Base-by-base conservation (phyloP, 225 moss, liverwort and hornwort species). In the Polytrichum commune region DNA sequence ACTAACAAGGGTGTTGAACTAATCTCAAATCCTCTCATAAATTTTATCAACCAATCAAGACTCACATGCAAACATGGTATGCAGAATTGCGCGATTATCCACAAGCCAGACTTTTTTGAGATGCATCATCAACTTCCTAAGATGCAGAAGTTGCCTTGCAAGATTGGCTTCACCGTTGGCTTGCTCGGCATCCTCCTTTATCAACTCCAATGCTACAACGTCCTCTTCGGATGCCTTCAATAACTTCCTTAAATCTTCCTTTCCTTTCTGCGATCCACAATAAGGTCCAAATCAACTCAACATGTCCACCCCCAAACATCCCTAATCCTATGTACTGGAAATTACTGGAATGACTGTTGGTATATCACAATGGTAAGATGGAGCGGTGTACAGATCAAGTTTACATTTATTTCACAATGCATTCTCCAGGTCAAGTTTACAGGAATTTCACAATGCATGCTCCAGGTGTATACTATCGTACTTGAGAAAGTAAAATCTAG, bases 141-240 rank as follows among this genome's bases (percentile, higher is more conserved):
- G 35, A 65, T 30, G 65, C 5, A 65, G 69, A 5, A 56, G 46
- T 29, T 27, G 78, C 86, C 83, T 84, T 82, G 86, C 83, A 85
- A 70, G 72, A 0, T 38, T 29, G 20, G 92, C 92, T 81, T 96
- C 90, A 19, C 73, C 73, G 20, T 96, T 88, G 19, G 93, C 83
- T 67, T 90, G 90, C 69, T 93, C 96, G 0, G 75, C 87, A 82
- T 96, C 93, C 75, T 92, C 96, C 73, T 69, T 80, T 0, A 93
- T 70, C 71, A 96, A 82, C 2, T 88, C 87, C 53, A 92, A 32
- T 5, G 87, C 85, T 63, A 88, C 66, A 27, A 89, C 89, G 22
- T 92, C 83, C 72, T 90, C 86, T 0, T 54, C 68, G 0, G 88
- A 69, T 64, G 85, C 84, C 65, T 86, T 83, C 2, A 88, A 27